Base-by-base conservation (phyloP, 2,329 filamentous ascomycete genomes). In the Penicillium oxalicum region DNA sequence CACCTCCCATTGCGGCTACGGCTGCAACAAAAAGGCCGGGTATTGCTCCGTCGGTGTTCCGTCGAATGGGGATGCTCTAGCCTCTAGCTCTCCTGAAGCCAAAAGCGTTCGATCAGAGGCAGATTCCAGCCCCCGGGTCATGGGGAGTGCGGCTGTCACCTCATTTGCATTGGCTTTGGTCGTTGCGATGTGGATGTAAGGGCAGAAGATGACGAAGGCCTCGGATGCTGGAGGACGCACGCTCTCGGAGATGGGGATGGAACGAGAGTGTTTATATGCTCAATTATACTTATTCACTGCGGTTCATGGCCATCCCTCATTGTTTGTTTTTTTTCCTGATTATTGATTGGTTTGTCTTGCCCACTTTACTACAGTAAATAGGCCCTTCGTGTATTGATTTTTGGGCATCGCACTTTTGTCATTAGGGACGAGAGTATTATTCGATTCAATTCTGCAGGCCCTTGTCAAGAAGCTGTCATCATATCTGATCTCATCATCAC, bases 1-100 rank as follows among this genome's bases (percentile, higher is more conserved):
- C 5, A 59, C 59, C 7, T 39, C 49, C 4, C 57, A 64, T 49
- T 70, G 67, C 40, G 65, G 61, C 24, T 40, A 28, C 18, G 66
- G 65, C 13, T 70, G 67, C 44, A 62, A 61, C 40, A 50, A 57
- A 26, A 52, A 61, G 29, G 54, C 58, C 25, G 67, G 68, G 5
- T 56, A 62, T 40, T 69, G 67, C 33, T 41, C 58, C 4, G 40
- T 59, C 6, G 49, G 56, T 24, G 42, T 48, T 6, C 57, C 54
- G 26, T 45, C 41, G 13, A 61, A 59, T 32, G 56, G 53, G 2
- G 57, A 59, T 32, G 55, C 58, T 7, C 53, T 51, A 52, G 55
- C 59, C 7, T 50, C 59, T 0, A 46, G 40, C 4, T 45, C 50
- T 13, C 40, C 50, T 13, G 43, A 28, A 3, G 39, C 18, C 27